Evolutionary conservation across 2,329 filamentous ascomycete species (phyloP).

Genomic region (Helotiales sp.): DNA sequence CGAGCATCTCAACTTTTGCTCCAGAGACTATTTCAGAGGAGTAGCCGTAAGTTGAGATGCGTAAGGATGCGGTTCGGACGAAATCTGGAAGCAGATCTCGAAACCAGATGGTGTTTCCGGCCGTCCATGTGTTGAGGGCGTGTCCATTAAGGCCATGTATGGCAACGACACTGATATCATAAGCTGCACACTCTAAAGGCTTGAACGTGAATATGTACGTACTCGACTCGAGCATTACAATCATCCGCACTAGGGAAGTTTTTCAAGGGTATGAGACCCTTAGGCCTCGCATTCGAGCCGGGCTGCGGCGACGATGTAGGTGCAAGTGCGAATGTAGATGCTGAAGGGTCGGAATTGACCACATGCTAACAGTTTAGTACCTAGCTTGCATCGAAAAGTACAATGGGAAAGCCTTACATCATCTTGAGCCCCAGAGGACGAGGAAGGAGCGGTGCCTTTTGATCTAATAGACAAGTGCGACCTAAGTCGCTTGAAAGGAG

Average conservation of each 20-base stretch:
- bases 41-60: neutral
- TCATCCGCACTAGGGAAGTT: neutral
- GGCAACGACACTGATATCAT: neutral
- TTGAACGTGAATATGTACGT: neutral
- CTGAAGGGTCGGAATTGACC: too few relatives aligned
- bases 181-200: too few relatives aligned
- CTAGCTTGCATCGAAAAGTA: too few relatives aligned
- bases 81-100: neutral
- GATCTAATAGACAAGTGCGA: neutral
- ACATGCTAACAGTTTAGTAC: too few relatives aligned
- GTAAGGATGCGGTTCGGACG: neutral
- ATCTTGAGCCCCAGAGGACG: neutral
- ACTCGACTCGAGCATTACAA: neutral
- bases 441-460: neutral
- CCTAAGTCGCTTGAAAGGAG: neutral
- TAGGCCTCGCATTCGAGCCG: neutral
- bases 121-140: neutral
- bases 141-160: neutral
- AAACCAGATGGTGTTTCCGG: neutral
- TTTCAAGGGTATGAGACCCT: neutral
- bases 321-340: too few relatives aligned
- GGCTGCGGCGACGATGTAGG: neutral
- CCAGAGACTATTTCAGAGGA: neutral
- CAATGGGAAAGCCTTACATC: too few relatives aligned
- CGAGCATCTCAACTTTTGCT: neutral